Conservation (phyloP, 306 rosid species). For the Trifolium repens region DNA sequence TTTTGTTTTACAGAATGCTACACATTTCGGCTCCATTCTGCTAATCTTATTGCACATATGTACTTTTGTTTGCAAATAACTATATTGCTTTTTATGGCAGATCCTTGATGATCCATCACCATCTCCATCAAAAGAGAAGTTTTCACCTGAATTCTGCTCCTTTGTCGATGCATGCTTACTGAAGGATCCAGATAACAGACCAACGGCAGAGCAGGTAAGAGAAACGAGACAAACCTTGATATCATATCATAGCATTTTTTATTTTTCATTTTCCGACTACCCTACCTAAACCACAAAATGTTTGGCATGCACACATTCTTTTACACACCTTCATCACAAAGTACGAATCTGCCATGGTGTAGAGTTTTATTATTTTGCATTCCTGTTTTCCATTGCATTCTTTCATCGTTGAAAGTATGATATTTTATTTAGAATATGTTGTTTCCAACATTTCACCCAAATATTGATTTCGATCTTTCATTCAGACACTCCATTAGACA, state of each 20-base stretch:
- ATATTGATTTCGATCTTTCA: constrained; percentile 16
- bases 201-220: constrained; percentile 92
- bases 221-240: constrained; percentile 28
- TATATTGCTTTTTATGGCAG: constrained; percentile 52
- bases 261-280: constrained; percentile 18
- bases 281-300: neutral
- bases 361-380: neutral
- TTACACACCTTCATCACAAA: neutral
- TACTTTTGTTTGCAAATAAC: constrained; percentile 33
- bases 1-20: constrained; percentile 10
- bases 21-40: constrained; percentile 18
- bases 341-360: too few relatives aligned
- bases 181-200: constrained; percentile 86
- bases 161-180: constrained; percentile 89
- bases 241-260: constrained; percentile 26
- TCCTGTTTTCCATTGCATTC: constrained; percentile 13
- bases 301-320: constrained; percentile 16
- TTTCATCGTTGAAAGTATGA: constrained; percentile 13
- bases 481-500: constrained; percentile 12
- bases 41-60: constrained; percentile 8
- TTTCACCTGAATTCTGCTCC: constrained; percentile 91
- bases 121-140: constrained; percentile 72
- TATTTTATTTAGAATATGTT: constrained; percentile 13
- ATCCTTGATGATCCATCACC: constrained; percentile 97
- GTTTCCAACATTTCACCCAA: neutral